Conservation (phyloP, 2,329 filamentous ascomycete genomes). For the Dactylonectria macrodidyma region DNA sequence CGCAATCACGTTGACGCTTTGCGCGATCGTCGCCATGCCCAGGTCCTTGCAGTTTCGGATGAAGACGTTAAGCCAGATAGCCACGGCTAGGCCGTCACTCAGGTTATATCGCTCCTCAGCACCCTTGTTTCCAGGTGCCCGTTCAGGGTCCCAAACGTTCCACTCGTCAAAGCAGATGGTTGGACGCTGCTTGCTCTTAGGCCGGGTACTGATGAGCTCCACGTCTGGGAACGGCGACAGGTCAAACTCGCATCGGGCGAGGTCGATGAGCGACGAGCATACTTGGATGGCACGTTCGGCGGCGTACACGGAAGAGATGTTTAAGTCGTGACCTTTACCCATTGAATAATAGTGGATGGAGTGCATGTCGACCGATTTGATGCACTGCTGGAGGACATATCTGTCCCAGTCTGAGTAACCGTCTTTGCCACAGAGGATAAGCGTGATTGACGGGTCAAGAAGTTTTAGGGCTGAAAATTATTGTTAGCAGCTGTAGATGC, state of each 20-base stretch:
- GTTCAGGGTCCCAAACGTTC: slow-evolving; percentile 84
- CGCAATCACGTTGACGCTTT: slow-evolving; percentile 82
- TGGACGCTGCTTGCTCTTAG: slow-evolving; percentile 66
- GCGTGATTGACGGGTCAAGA: slow-evolving; percentile 75
- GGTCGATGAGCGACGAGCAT: slow-evolving; percentile 76
- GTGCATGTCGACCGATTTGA: slow-evolving; percentile 70
- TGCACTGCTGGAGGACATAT: slow-evolving; percentile 55
- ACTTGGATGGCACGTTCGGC: slow-evolving; percentile 83
- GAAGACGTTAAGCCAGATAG: slow-evolving; percentile 82
- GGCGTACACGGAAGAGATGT: slow-evolving; percentile 78
- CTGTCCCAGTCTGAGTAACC: slow-evolving; percentile 81
- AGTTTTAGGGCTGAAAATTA: slow-evolving; percentile 68
- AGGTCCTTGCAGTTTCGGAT: slow-evolving; percentile 78
- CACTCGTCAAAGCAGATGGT: slow-evolving; percentile 87
- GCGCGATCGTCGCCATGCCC: slow-evolving; percentile 84
- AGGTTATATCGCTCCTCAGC: slow-evolving; percentile 81
- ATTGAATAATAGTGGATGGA: slow-evolving; percentile 71
- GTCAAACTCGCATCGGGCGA: slow-evolving; percentile 34
- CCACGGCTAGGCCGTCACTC: slow-evolving; percentile 80
- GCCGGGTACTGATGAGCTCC: slow-evolving; percentile 76
- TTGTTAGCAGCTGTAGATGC: not conserved
- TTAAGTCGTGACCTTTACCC: slow-evolving; percentile 82
- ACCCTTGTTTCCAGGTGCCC: slow-evolving; percentile 78
- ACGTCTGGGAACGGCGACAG: slow-evolving; percentile 51
- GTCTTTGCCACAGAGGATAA: slow-evolving; percentile 81